Conservation (phyloP, 2,329 filamentous ascomycete species). For the Diplocarpon rosae region DNA sequence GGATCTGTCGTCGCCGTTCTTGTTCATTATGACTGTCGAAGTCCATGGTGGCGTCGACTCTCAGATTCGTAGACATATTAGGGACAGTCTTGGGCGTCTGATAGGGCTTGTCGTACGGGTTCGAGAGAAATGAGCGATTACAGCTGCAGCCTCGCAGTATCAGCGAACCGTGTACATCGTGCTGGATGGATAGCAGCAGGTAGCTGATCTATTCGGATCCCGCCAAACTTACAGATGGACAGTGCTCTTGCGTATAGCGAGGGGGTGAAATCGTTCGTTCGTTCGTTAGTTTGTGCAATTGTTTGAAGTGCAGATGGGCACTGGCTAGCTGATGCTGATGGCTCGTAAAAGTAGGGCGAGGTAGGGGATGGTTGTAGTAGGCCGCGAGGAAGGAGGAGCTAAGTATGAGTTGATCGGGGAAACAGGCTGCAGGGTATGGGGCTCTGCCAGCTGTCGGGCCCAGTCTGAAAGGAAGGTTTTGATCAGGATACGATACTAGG, state of each 20-base stretch:
- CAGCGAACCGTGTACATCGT: conserved; percentile 4
- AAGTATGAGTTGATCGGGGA: conserved; percentile 21
- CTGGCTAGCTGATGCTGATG: conserved; percentile 13
- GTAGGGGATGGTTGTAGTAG: conserved; percentile 12
- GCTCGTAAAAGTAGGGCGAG: conserved; percentile 21
- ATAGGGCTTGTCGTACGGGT: conserved; percentile 5
- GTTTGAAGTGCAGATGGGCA: conserved; percentile 6
- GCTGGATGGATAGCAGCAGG: not conserved
- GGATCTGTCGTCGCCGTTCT: conserved; percentile 14
- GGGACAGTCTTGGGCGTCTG: not conserved
- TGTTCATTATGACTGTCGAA: not conserved
- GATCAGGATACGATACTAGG: not conserved
- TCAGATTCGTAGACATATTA: conserved; percentile 16
- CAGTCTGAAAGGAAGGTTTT: conserved; percentile 5
- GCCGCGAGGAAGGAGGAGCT: conserved; percentile 8
- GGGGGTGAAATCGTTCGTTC: conserved; percentile 1
- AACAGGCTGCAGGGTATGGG: conserved; percentile 12
- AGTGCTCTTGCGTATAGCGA: not conserved
- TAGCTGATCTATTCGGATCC: conserved; percentile 7
- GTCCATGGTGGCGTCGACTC: conserved; percentile 15
- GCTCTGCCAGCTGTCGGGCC: conserved; percentile 13
- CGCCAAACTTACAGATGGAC: conserved; percentile 13
- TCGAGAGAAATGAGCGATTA: conserved; percentile 9
- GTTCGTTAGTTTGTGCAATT: not conserved
- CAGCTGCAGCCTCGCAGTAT: conserved; percentile 18